Conservation (phyloP, 2,329 filamentous ascomycete genomes). For the Uncinocarpus reesii region DNA sequence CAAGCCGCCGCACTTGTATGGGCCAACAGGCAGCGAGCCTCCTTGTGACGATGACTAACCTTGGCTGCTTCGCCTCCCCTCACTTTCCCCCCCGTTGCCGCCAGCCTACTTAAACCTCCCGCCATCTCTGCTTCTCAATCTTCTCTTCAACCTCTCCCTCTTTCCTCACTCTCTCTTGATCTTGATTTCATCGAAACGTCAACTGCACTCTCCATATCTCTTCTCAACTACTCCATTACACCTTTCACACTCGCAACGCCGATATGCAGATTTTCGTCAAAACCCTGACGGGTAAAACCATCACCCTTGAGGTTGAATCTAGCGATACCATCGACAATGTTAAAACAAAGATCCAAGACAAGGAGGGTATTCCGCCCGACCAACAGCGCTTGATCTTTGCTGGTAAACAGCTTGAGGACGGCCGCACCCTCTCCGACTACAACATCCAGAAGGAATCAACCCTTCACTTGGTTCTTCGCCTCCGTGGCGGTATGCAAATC, state of each 20-base stretch:
- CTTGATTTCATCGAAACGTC: conserved; percentile 15
- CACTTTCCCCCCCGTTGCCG: conserved; percentile 16
- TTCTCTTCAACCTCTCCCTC: conserved; percentile 16
- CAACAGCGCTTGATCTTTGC: conserved; percentile 51
- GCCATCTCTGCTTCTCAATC: conserved; percentile 22
- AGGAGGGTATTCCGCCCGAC: conserved; percentile 50
- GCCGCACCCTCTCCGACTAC: conserved; percentile 46
- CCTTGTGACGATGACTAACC: background rate
- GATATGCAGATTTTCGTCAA: conserved; percentile 98
- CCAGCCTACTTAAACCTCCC: conserved; percentile 27
- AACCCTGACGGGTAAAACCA: conserved; percentile 60
- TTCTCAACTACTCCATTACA: conserved; percentile 5
- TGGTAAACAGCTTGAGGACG: conserved; percentile 49
- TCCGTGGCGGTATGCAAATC: conserved; percentile 55
- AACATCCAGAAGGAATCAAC: conserved; percentile 55
- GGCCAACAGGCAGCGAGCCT: conserved; percentile 3
- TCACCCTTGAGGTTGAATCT: conserved; percentile 43
- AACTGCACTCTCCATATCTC: conserved; percentile 13
- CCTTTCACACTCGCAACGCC: conserved; percentile 22
- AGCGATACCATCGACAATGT: conserved; percentile 45
- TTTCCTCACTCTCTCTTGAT: conserved; percentile 9
- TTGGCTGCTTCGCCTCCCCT: conserved; percentile 11
- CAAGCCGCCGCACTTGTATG: background rate
- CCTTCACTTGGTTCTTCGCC: conserved; percentile 64
- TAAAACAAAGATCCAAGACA: conserved; percentile 51